Evolutionary conservation across 108 stramenopile species (phyloP).

Genomic region (Conticribra guillardii): DNA sequence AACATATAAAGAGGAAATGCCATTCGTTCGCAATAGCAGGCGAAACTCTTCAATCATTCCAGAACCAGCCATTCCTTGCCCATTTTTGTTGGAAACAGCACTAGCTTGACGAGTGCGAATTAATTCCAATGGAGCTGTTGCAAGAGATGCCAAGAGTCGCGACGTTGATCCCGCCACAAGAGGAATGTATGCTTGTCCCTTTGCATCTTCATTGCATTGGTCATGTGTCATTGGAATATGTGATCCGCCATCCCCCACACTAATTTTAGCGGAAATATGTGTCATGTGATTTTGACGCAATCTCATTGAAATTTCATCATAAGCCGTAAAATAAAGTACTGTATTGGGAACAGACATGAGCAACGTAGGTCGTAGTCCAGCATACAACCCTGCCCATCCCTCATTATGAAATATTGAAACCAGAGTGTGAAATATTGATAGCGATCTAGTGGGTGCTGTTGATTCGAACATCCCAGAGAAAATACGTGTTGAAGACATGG

Average conservation of each 20-base stretch:
- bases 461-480: conserved; percentile 6
- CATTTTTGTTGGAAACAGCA: background rate
- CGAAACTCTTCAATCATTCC: conserved; percentile 61
- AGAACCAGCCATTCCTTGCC: background rate
- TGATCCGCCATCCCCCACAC: background rate
- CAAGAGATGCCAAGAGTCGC: conserved; percentile 74
- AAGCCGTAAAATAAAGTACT: conserved; percentile 88
- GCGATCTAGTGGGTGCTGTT: too few species aligned
- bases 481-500: conserved; percentile 12
- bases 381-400: conserved; percentile 80
- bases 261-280: background rate
- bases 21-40: conserved; percentile 56
- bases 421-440: conserved; percentile 49
- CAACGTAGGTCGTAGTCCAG: conserved; percentile 77
- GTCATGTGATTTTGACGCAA: conserved; percentile 11
- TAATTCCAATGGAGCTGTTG: conserved; percentile 90
- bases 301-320: conserved; percentile 72
- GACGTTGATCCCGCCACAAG: conserved; percentile 76
- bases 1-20: conserved; percentile 68
- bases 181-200: conserved; percentile 44
- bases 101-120: conserved; percentile 69
- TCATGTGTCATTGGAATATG: background rate
- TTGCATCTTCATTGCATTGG: background rate
- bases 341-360: conserved; percentile 86
- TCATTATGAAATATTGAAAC: conserved; percentile 61